These are phyloP conservation scores for Nakazawaea ambrosiae DNA, from an alignment of 805 yeast species.

Conservation along the genomic window DNA sequence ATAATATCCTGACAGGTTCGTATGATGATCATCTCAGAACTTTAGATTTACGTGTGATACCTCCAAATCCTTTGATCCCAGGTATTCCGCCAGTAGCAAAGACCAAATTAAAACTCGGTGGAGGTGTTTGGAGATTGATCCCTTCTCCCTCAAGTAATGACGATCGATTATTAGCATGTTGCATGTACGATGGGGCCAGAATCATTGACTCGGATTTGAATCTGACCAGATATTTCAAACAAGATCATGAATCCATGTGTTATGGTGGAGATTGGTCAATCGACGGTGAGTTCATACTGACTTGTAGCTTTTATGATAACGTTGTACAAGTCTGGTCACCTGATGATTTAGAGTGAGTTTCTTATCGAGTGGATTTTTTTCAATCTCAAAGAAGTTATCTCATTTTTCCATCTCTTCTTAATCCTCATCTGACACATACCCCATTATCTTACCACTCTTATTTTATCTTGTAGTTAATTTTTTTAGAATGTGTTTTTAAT, in stretches of 20 bases:
- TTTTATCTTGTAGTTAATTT: too few species aligned
- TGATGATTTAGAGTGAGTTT: slow-evolving; percentile 11
- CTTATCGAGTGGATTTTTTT: too few species aligned
- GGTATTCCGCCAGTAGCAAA: slow-evolving; percentile 47
- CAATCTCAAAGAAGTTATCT: too few species aligned
- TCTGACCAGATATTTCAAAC: slow-evolving; percentile 39
- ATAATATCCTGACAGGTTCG: slow-evolving; percentile 76
- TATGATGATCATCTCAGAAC: slow-evolving; percentile 76
- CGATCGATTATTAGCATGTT: slow-evolving; percentile 63
- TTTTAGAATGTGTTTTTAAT: too few species aligned
- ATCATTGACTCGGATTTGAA: slow-evolving; percentile 35
- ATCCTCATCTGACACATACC: too few species aligned
- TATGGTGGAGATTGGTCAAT: slow-evolving; percentile 89
- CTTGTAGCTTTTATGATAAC: slow-evolving; percentile 90
- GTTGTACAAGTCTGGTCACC: slow-evolving; percentile 69
- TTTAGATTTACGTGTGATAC: slow-evolving; percentile 58
- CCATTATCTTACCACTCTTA: too few species aligned
- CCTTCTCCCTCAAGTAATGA: slow-evolving; percentile 44
- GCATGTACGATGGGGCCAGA: slow-evolving; percentile 95
- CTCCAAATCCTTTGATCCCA: slow-evolving; percentile 29
- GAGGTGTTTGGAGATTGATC: slow-evolving; percentile 92
- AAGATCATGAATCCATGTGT: slow-evolving; percentile 85
- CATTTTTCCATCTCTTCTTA: too few species aligned
- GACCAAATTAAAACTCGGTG: slow-evolving; percentile 54
- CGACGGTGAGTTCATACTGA: slow-evolving; percentile 44